Percentiles rank a stretch among this genome's conserved stretches.
phyloP scores from a whole-genome alignment of 1,139 yeast species.

The Pichia sp. region DNA sequence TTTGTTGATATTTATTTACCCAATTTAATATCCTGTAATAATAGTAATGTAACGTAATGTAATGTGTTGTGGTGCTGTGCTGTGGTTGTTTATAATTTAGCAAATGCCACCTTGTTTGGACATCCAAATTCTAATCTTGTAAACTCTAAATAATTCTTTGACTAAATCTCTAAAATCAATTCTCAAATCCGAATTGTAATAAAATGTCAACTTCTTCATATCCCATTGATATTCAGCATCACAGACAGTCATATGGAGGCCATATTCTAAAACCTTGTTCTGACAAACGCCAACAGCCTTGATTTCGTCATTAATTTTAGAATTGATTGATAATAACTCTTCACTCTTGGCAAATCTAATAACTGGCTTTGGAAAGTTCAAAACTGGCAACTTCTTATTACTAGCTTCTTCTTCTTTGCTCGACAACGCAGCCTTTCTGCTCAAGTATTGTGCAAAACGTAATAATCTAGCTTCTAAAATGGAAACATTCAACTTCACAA shows the following conservation, averaged over 20 bases:
- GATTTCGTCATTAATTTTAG: constrained; percentile 68
- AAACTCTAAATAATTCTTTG: constrained; percentile 86
- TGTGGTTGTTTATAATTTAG: neutral
- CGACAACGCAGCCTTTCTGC: constrained; percentile 53
- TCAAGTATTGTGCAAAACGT: constrained; percentile 54
- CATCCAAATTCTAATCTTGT: constrained; percentile 97
- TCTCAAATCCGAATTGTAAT: constrained; percentile 74
- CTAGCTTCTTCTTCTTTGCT: constrained; percentile 22
- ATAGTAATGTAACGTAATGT: too few relatives aligned
- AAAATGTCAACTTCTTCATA: constrained; percentile 88
- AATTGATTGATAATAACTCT: constrained; percentile 59
- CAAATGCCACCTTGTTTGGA: constrained; percentile 60
- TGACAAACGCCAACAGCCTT: constrained; percentile 64
- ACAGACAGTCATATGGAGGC: constrained; percentile 31
- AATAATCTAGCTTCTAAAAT: constrained; percentile 59
- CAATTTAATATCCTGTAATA: too few relatives aligned
- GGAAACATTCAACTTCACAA: constrained; percentile 63
- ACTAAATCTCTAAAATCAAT: constrained; percentile 92
- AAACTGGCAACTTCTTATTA: constrained; percentile 38
- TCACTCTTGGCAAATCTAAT: constrained; percentile 62
- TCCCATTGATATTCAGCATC: constrained; percentile 96
- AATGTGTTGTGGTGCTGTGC: too few relatives aligned
- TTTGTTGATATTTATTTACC: too few relatives aligned
- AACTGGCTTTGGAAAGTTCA: constrained; percentile 72
- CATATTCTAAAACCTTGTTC: constrained; percentile 52